phyloP scores from a whole-genome alignment of 306 rosid genomes.

The Sesbania bispinosa region DNA sequence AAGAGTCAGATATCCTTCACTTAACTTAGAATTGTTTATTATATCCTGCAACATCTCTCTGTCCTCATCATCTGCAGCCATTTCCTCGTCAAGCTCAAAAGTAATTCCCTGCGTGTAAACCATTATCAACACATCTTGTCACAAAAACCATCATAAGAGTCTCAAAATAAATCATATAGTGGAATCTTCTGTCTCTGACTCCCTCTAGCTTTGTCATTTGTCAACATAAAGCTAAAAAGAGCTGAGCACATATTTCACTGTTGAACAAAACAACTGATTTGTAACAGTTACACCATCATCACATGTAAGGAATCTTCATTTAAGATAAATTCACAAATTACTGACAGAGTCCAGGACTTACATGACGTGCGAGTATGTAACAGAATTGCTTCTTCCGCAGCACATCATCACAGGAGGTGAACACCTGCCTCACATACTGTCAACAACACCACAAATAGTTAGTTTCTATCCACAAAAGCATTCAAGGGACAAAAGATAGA shows the following conservation, averaged over 20 bases:
- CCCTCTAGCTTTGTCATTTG: background rate
- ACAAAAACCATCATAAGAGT: background rate
- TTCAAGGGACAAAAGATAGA: background rate
- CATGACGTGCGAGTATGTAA: constrained; percentile 93
- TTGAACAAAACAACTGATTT: background rate
- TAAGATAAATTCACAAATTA: constrained; percentile 15
- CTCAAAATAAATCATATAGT: background rate
- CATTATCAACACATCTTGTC: background rate
- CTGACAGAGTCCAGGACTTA: constrained; percentile 35
- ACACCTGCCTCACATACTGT: constrained; percentile 79
- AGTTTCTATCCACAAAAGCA: constrained; percentile 19
- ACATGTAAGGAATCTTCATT: background rate
- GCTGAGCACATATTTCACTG: background rate
- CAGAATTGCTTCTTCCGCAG: constrained; percentile 79
- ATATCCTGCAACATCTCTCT: constrained; percentile 71
- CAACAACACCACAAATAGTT: constrained; percentile 36
- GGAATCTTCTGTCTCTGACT: background rate
- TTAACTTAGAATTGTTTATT: constrained; percentile 74
- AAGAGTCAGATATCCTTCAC: constrained; percentile 94
- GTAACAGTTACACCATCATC: constrained; percentile 4
- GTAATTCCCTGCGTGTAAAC: constrained; percentile 55
- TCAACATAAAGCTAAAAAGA: constrained; percentile 9
- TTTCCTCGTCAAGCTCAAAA: constrained; percentile 80
- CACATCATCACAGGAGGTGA: constrained; percentile 66
- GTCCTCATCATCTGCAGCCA: constrained; percentile 69